Evolutionary conservation across 116 monocot genomes (phyloP).

Genomic region (Zostera marina): DNA sequence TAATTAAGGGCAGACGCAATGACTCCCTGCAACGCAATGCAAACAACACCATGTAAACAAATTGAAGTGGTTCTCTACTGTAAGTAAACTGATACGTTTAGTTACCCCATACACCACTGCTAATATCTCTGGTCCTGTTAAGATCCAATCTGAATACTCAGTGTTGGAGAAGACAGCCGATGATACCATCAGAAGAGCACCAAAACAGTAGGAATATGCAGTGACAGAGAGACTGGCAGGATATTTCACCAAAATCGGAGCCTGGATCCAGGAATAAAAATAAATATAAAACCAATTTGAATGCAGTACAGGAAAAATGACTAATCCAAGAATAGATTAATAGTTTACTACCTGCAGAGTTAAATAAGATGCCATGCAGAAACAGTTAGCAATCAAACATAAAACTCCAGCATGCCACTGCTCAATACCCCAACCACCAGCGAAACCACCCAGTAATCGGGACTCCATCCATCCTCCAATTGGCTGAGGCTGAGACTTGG

Average conservation of each 20-base stretch:
- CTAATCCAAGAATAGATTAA: too few relatives aligned
- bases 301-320: background rate
- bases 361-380: constrained; percentile 91
- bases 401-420: constrained; percentile 78
- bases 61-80: background rate
- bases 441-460: constrained; percentile 21
- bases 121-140: constrained; percentile 51
- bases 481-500: constrained; percentile 47
- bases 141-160: constrained; percentile 39
- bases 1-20: constrained; percentile 73
- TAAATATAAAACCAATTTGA: background rate
- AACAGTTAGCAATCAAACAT: constrained; percentile 79
- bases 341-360: constrained; percentile 80
- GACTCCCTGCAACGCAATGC: constrained; percentile 33
- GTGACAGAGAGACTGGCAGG: constrained; percentile 76
- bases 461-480: constrained; percentile 30
- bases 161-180: constrained; percentile 47
- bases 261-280: constrained; percentile 29
- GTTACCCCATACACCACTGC: constrained; percentile 84
- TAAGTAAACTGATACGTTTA: background rate
- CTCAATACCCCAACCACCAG: constrained; percentile 29
- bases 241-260: constrained; percentile 72
- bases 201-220: constrained; percentile 91
- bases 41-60: background rate
- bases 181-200: constrained; percentile 56